Conservation (phyloP, 148 eudicot genomes). For the Cornus suecica region DNA sequence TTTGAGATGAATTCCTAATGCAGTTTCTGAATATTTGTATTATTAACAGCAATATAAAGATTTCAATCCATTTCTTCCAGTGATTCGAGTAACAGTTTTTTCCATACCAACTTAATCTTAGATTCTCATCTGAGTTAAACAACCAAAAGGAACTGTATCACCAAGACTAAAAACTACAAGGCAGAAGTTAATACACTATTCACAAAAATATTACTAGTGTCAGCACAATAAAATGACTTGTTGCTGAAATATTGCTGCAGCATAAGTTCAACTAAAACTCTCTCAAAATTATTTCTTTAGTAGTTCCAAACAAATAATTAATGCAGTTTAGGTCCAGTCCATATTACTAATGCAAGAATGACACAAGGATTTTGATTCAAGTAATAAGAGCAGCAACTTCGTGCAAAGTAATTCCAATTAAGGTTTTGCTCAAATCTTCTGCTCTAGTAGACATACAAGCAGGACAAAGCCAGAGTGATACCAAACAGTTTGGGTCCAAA, state of each 20-base stretch:
- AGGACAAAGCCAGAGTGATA: no score
- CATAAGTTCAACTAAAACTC: background rate
- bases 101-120: background rate
- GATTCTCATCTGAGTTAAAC: background rate
- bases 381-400: no score
- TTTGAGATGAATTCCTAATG: background rate
- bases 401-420: no score
- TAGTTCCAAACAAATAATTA: background rate
- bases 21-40: background rate
- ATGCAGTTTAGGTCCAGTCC: no score
- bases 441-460: no score
- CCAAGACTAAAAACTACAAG: background rate
- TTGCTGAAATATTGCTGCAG: background rate
- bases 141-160: background rate
- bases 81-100: background rate
- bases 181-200: background rate
- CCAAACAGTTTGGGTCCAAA: background rate
- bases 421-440: no score
- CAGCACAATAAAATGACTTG: background rate
- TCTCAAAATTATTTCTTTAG: background rate
- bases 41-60: background rate
- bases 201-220: background rate
- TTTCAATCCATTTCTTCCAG: background rate
- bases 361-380: no score
- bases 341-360: no score